A percentile compares a stretch with the other conserved stretches of the same genome.
phyloP scores from a whole-genome alignment of 2,329 filamentous ascomycete genomes.

The Westerdykella sp. region DNA sequence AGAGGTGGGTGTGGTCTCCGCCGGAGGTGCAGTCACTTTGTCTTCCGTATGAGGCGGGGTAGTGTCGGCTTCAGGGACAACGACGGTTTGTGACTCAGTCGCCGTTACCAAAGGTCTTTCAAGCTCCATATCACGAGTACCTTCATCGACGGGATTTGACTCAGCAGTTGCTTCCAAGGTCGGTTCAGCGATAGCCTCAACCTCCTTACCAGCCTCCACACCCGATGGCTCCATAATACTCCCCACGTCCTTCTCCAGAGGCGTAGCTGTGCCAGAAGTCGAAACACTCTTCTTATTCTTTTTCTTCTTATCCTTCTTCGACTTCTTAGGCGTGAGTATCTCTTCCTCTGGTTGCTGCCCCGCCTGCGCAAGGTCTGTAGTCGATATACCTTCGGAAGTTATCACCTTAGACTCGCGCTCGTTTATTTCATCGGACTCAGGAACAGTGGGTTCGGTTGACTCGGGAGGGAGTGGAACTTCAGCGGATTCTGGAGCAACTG shows the following conservation, averaged over 20 bases:
- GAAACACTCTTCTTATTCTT: constrained; percentile 21
- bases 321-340: constrained; percentile 11
- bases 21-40: too few relatives aligned
- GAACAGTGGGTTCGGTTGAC: too few relatives aligned
- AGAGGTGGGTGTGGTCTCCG: neutral
- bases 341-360: constrained; percentile 5
- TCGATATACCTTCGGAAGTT: neutral
- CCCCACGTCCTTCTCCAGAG: constrained; percentile 6
- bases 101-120: neutral
- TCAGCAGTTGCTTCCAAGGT: neutral
- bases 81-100: neutral
- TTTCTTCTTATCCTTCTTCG: constrained; percentile 23
- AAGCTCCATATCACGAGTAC: neutral
- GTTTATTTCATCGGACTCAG: too few relatives aligned
- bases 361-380: neutral
- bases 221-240: too few relatives aligned
- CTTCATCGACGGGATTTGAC: neutral
- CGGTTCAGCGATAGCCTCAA: neutral
- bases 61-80: neutral
- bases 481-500: neutral
- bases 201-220: neutral
- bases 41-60: too few relatives aligned
- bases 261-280: constrained; percentile 9
- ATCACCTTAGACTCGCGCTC: neutral
- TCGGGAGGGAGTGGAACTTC: too few relatives aligned